A percentile compares a stretch with the other conserved stretches of the same genome.
phyloP scores from a whole-genome alignment of 1,284 basidiomycete species.

The Pseudozyma tsukubaensis region DNA sequence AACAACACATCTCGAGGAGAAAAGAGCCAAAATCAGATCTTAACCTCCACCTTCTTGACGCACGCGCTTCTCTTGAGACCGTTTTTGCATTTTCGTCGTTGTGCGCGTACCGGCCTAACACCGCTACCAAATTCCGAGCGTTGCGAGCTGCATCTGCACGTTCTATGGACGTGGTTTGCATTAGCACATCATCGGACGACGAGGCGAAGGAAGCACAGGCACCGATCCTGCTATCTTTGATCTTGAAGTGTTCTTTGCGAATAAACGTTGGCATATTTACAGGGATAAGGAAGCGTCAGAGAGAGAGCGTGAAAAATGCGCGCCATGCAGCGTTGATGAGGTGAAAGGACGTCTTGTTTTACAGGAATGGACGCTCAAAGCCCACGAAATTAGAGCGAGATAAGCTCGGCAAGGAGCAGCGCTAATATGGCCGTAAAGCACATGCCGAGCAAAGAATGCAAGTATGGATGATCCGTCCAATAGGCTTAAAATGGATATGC shows the following conservation, averaged over 20 bases:
- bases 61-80: too few species aligned
- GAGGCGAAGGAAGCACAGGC: too few species aligned
- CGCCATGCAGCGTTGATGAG: neutral
- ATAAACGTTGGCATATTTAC: slow-evolving; percentile 13
- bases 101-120: too few species aligned
- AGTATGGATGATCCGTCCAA: slow-evolving; percentile 15
- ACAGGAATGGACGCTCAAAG: slow-evolving; percentile 16
- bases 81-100: too few species aligned
- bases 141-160: too few species aligned
- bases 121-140: too few species aligned
- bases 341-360: slow-evolving; percentile 28
- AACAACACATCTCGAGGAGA: neutral
- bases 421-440: neutral
- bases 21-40: neutral
- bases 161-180: too few species aligned
- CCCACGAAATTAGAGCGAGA: neutral
- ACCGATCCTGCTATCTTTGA: too few species aligned
- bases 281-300: neutral
- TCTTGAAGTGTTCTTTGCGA: slow-evolving; percentile 37
- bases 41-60: slow-evolving; percentile 7
- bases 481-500: slow-evolving; percentile 11
- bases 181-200: too few species aligned
- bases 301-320: slow-evolving; percentile 8
- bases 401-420: neutral
- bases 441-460: neutral